A percentile compares a stretch with the other conserved stretches of the same genome.
These are phyloP conservation scores for Fragilariopsis cylindrus DNA, from an alignment of 108 stramenopile genomes.

Conservation along the genomic window DNA sequence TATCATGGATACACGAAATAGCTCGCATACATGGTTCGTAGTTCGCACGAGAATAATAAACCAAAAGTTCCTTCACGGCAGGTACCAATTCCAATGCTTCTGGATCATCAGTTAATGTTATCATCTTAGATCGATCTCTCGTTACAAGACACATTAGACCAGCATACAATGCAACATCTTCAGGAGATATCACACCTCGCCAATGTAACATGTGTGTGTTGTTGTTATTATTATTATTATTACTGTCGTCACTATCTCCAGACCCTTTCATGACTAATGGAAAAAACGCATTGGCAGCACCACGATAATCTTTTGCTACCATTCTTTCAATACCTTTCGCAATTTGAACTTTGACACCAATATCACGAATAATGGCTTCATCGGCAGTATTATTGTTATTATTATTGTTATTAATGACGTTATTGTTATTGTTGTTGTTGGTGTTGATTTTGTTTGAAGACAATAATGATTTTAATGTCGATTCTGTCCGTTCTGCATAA, in stretches of 20 bases:
- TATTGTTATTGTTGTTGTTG: background rate
- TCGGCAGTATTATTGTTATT: background rate
- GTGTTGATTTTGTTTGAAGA: background rate
- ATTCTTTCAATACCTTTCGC: slow-evolving; percentile 40
- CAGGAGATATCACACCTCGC: slow-evolving; percentile 43
- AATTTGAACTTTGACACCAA: slow-evolving; percentile 28
- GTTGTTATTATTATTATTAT: background rate
- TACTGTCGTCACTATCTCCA: background rate
- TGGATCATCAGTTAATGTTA: slow-evolving; percentile 53
- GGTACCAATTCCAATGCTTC: slow-evolving; percentile 53
- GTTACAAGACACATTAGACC: slow-evolving; percentile 58
- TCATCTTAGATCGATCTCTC: slow-evolving; percentile 41
- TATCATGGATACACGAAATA: slow-evolving; percentile 7
- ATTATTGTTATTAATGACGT: background rate
- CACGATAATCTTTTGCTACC: slow-evolving; percentile 27
- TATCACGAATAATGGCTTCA: slow-evolving; percentile 17
- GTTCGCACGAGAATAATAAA: slow-evolving; percentile 38
- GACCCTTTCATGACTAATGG: slow-evolving; percentile 14
- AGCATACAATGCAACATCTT: slow-evolving; percentile 78
- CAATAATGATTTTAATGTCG: slow-evolving; percentile 6
- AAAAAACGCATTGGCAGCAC: slow-evolving; percentile 22
- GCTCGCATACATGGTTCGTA: slow-evolving; percentile 41
- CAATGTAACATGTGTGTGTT: slow-evolving; percentile 13
- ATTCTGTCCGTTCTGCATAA: slow-evolving; percentile 21
- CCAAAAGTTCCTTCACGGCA: slow-evolving; percentile 33